Conservation (phyloP, 305 asterid genomes). For the Lippia alba region DNA sequence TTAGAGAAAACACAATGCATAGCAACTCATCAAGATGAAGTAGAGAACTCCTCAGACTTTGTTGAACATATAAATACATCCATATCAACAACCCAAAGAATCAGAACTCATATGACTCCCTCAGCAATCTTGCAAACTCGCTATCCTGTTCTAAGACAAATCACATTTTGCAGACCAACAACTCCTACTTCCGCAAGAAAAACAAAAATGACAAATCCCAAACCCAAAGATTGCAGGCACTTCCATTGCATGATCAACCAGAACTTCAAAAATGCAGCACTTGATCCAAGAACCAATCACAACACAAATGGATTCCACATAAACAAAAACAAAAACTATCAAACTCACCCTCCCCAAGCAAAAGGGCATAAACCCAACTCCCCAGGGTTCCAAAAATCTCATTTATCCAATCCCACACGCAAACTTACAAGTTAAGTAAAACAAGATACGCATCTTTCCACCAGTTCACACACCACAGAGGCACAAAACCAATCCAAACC, state of each 20-base stretch:
- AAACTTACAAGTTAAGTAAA: slow-evolving; percentile 6
- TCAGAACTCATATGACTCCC: background rate
- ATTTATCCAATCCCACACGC: slow-evolving; percentile 10
- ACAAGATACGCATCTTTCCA: slow-evolving; percentile 13
- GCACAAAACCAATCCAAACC: slow-evolving; percentile 10
- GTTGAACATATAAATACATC: background rate
- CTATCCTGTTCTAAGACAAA: background rate
- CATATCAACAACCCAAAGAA: slow-evolving; percentile 5
- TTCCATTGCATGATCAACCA: background rate
- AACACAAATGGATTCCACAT: background rate
- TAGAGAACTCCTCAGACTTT: background rate
- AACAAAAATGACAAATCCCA: background rate
- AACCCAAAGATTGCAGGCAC: background rate
- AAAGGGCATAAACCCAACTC: slow-evolving; percentile 21
- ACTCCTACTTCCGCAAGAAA: background rate
- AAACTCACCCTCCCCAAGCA: slow-evolving; percentile 15
- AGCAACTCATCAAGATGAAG: background rate
- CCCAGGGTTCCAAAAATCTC: background rate
- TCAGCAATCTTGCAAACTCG: background rate
- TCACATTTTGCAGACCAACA: background rate
- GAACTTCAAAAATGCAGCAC: background rate
- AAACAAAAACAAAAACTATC: background rate
- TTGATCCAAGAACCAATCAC: slow-evolving; percentile 9
- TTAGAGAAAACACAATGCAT: background rate
- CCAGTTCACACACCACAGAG: slow-evolving; percentile 18